Base-by-base conservation (phyloP, 306 rosid species). In the Benincasa hispida region DNA sequence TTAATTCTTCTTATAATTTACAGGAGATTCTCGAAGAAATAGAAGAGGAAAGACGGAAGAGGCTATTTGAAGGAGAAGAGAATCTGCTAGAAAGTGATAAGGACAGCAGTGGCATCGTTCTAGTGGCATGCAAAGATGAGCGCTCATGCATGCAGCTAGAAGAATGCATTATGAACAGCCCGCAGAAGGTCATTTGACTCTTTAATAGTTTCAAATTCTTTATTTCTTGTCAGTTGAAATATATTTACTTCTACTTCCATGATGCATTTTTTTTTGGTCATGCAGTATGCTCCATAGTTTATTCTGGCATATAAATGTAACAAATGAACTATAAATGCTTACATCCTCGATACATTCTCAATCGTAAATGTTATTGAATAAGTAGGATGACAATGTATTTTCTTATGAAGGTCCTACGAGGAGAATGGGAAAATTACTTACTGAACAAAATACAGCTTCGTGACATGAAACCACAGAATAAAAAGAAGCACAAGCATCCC, bases 91-190 rank as follows among this genome's bases (percentile, higher is more conserved):
- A 79, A 82, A 87, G 82, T 79, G 88, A 87, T 77, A 87, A 81
- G 58, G 81, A 81, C 30, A 75, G 74, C 75, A 81, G 83, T 84
- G 94, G 91, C 77, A 86, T 91, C 81, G 94, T 93, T 70, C 81
- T 93, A 68, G 96, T 93, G 84, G 96, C 93, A 50, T 91, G 98
- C 84, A 93, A 93, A 87, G 98, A 91, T 86, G 98, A 93, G 82
- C 87, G 88, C 79, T 91, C 97, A 1, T 87, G 98, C 88, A 82
- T 94, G 88, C 97, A 94, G 85, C 93, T 94, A 54, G 96, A 94
- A 81, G 93, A 89, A 77, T 84, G 93, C 87, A 88, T 90, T 75
- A 80, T 78, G 76, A 87, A 80, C 60, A 67, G 86, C 82, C 86
- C 91, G 3, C 86, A 87, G 53, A 84, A 90, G 97, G 98, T 94